Evolutionary conservation across 805 yeast species (phyloP).

Genomic region (Yarrowia sp.): DNA sequence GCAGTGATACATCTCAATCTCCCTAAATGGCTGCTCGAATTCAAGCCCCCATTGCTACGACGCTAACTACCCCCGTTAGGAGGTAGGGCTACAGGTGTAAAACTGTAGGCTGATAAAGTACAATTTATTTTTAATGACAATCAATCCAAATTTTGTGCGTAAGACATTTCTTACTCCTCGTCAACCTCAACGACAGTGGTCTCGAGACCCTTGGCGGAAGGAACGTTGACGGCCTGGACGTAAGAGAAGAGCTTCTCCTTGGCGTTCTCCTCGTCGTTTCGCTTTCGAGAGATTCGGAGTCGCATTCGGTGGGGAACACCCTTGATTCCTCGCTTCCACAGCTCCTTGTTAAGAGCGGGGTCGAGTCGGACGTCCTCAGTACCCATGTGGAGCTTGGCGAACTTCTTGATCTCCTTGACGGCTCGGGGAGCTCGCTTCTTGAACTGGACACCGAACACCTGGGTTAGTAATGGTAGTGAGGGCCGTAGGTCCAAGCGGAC

Average conservation of each 20-base stretch:
- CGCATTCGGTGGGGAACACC: conserved; percentile 98
- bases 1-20: background rate
- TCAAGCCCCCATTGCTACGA: conserved; percentile 26
- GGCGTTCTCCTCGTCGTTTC: conserved; percentile 99
- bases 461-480: background rate
- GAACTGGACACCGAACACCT: conserved; percentile 98
- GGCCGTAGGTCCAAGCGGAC: too few relatives aligned
- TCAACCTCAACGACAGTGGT: conserved; percentile 94
- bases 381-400: conserved; percentile 98
- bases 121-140: conserved; percentile 21
- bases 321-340: conserved; percentile 99
- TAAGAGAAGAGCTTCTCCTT: conserved; percentile 95
- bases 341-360: conserved; percentile 96
- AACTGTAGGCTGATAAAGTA: conserved; percentile 23
- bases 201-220: conserved; percentile 95
- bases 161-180: conserved; percentile 40
- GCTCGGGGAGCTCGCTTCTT: conserved; percentile 99
- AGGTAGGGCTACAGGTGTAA: conserved; percentile 20
- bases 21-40: background rate
- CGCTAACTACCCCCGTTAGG: conserved; percentile 12
- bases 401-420: conserved; percentile 98
- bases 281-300: conserved; percentile 98
- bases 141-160: background rate
- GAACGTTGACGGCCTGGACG: conserved; percentile 95
- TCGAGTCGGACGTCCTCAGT: conserved; percentile 98